Evolutionary conservation across 352 stramenopile genomes (phyloP), one percentile per base, ranked within the genome.

Genomic region (Thalassiosira exigua): DNA sequence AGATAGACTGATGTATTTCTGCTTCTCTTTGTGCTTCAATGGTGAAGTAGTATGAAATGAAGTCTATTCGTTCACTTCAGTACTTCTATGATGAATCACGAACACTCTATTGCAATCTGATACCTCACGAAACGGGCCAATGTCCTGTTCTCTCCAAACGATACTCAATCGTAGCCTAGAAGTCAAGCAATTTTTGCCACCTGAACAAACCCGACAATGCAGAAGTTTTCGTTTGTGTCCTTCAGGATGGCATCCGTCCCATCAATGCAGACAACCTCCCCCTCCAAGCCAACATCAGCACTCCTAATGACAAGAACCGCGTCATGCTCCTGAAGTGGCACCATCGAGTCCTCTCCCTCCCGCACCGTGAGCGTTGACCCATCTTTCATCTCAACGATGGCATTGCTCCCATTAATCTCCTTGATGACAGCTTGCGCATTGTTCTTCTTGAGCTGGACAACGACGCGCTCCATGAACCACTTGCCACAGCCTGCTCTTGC

Each of bases 381-480:
- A 54, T 92, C 87, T 65, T 90, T 84, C 14, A 92, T 67, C 75
- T 91, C 87, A 29, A 94, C 76, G 24, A 91, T 30, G 12, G 85
- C 87, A n/a, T 76, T 80, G 50, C 79, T 89, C 9, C 79, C 56
- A 75, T 88, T 88, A 36, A 94, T 88, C 26, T 93, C 87, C 59
- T 94, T 94, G 58, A 94, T 92, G 11, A 92, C 79, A 33, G 79
- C 87, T 41, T 76, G 41, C 14, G 60, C 62, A 42, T 85, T 77
- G 62, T 82, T 74, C 33, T 54, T 60, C 42, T 92, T 92, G 17
- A 91, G 51, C 65, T 88, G 75, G 33, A 94, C 80, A 76, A 80
- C 93, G 24, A 94, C 90, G 51, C 88, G 79, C 48, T 94, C 88
- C 86, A 94, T 93, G 42, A 93, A 94, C 90, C 90, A 94, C n/a